These are phyloP conservation scores for Apiotrichum montevideense DNA, from an alignment of 1,284 basidiomycete species.

Conservation along the genomic window DNA sequence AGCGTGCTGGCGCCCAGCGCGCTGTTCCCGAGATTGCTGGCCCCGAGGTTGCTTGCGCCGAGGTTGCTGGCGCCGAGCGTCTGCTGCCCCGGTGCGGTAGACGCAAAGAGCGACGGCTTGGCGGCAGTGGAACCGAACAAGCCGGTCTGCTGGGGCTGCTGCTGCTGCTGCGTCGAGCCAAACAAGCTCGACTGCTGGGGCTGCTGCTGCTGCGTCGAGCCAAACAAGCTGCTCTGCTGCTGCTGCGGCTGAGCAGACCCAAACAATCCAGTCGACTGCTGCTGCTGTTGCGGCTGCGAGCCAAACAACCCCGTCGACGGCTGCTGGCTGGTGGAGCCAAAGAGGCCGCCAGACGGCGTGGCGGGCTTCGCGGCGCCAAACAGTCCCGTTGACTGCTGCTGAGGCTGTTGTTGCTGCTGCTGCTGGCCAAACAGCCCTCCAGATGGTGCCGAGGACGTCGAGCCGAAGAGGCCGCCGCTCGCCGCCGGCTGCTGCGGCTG, in stretches of 20 bases:
- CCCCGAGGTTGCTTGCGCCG: background rate
- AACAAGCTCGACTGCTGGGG: constrained; percentile 3
- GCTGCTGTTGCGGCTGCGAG: constrained; percentile 3
- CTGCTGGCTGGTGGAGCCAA: constrained; percentile 17
- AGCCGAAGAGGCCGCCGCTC: constrained; percentile 4
- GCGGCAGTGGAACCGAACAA: constrained; percentile 55
- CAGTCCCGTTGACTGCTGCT: constrained; percentile 5
- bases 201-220: constrained; percentile 17
- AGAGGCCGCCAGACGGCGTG: constrained; percentile 7
- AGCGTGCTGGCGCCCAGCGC: background rate
- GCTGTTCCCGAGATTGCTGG: background rate
- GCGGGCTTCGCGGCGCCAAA: constrained; percentile 12
- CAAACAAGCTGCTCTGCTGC: constrained; percentile 46
- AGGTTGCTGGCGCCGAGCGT: background rate
- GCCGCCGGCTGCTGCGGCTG: constrained; percentile 2
- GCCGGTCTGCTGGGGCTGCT: constrained; percentile 28
- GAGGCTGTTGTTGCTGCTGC: background rate
- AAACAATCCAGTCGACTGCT: constrained; percentile 2
- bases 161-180: constrained; percentile 8
- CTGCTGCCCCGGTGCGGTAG: constrained; percentile 6
- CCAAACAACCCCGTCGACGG: constrained; percentile 9
- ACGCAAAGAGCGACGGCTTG: constrained; percentile 6
- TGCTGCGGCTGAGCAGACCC: constrained; percentile 3
- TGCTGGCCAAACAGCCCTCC: background rate
- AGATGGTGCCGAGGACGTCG: too few relatives aligned